These are phyloP conservation scores for Wickerhamomyces queroliae DNA, from an alignment of 805 yeast genomes.

Conservation along the genomic window DNA sequence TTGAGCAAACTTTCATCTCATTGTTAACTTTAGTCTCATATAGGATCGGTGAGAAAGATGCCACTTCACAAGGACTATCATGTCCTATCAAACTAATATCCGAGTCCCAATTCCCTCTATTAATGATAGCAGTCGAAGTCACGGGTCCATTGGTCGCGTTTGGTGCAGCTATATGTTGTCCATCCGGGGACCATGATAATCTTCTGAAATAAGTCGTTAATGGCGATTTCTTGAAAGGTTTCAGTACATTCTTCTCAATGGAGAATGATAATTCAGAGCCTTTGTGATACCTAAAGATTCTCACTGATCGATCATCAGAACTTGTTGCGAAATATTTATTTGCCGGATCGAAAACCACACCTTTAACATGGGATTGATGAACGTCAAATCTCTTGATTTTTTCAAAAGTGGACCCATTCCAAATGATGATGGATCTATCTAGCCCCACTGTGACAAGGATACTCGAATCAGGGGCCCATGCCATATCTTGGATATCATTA, in stretches of 20 bases:
- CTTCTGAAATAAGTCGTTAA: constrained; percentile 85
- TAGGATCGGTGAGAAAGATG: constrained; percentile 65
- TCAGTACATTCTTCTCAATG: constrained; percentile 74
- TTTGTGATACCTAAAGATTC: constrained; percentile 81
- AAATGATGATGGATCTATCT: constrained; percentile 86
- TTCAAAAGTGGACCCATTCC: constrained; percentile 93
- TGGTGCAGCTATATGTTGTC: constrained; percentile 80
- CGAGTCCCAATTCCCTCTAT: constrained; percentile 76
- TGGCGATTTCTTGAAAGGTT: constrained; percentile 87
- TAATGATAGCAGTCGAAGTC: constrained; percentile 64
- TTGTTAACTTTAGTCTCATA: constrained; percentile 32
- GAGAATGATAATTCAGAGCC: constrained; percentile 76
- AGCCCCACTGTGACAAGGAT: constrained; percentile 90
- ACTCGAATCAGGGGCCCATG: constrained; percentile 96
- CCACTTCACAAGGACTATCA: constrained; percentile 81
- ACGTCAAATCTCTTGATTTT: constrained; percentile 83
- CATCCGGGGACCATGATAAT: constrained; percentile 89
- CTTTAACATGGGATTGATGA: constrained; percentile 93
- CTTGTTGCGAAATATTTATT: constrained; percentile 96
- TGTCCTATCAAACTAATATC: constrained; percentile 75
- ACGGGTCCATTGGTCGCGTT: constrained; percentile 84
- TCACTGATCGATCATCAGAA: constrained; percentile 89
- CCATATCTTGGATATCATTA: constrained; percentile 94
- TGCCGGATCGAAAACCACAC: constrained; percentile 97
- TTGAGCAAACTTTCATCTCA: constrained; percentile 45